Conservation (phyloP, 345 rosid genomes). For the Rubroshorea leprosula region DNA sequence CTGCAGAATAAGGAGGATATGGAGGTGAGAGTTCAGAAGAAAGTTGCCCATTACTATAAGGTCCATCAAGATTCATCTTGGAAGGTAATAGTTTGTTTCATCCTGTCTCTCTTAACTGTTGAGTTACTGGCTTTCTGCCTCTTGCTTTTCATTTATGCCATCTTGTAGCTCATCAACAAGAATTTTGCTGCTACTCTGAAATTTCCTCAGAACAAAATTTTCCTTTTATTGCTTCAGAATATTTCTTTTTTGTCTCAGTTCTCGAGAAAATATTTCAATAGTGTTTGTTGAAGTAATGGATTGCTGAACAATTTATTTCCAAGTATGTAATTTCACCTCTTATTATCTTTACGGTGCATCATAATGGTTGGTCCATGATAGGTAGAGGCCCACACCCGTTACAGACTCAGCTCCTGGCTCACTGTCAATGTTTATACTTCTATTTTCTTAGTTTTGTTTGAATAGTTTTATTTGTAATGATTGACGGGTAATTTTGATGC, state of each 20-base stretch:
- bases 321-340: no score
- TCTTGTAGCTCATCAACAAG: neutral
- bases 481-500: no score
- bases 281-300: neutral
- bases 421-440: no score
- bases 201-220: neutral
- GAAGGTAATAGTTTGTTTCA: constrained; percentile 45
- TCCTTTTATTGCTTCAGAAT: neutral
- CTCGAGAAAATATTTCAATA: neutral
- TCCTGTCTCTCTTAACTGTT: neutral
- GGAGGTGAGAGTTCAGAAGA: constrained; percentile 89
- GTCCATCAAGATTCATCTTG: constrained; percentile 67
- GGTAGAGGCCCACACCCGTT: no score
- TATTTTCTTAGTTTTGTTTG: no score
- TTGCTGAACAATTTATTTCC: no score
- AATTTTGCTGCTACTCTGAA: neutral
- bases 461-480: no score
- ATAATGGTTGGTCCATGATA: no score
- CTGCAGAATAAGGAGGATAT: constrained; percentile 94
- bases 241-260: neutral
- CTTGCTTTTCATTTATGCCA: no score
- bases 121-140: no score
- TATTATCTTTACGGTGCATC: no score
- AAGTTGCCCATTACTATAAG: constrained; percentile 55
- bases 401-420: no score